Conservation (phyloP, 805 yeast genomes). For the Kodamaea neixiangensis region DNA sequence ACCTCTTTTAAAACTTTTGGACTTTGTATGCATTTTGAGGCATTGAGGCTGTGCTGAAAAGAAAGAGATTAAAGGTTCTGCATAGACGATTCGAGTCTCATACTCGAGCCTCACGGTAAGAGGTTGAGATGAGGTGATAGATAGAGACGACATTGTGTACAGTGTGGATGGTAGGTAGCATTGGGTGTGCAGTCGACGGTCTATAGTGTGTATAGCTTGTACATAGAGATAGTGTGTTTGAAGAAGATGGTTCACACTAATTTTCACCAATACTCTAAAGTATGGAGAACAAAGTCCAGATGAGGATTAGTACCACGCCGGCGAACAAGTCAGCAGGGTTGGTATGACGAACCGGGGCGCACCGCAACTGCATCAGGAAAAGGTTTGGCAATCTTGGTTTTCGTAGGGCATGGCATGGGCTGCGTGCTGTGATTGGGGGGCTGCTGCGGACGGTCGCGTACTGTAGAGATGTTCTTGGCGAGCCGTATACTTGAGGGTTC, state of each 20-base stretch:
- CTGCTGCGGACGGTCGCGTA: neutral
- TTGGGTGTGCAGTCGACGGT: too few species aligned
- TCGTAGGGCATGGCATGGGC: neutral
- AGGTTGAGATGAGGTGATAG: too few species aligned
- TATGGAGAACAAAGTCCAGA: too few species aligned
- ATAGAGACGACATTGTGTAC: too few species aligned
- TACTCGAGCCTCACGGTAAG: too few species aligned
- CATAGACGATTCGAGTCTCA: slow-evolving; percentile 3
- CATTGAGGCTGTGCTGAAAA: slow-evolving; percentile 5
- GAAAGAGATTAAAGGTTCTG: neutral
- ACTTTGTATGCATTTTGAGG: neutral
- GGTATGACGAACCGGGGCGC: neutral
- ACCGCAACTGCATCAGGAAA: neutral
- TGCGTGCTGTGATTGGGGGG: neutral
- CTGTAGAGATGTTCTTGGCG: neutral
- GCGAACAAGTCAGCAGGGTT: too few species aligned
- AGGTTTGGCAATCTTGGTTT: neutral
- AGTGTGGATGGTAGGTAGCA: too few species aligned
- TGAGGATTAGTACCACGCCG: neutral
- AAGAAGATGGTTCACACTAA: too few species aligned
- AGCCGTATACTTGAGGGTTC: neutral
- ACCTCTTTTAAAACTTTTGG: neutral
- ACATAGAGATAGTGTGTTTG: too few species aligned
- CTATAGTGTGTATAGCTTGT: too few species aligned
- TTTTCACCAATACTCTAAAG: too few species aligned